Base-by-base conservation (phyloP, 2,329 filamentous ascomycete species). In the Chrysoporthe cubensis region DNA sequence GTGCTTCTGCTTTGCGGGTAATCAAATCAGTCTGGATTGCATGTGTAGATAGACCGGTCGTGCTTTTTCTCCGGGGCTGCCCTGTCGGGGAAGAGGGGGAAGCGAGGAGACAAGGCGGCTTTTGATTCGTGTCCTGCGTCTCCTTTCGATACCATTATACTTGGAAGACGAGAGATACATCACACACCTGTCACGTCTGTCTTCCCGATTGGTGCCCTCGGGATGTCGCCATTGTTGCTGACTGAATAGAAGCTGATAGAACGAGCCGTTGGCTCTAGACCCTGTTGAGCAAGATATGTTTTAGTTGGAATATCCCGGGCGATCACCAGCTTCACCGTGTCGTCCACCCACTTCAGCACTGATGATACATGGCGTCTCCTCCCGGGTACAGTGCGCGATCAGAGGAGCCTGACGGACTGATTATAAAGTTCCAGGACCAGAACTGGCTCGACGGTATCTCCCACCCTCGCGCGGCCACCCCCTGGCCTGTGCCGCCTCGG, bases 91-190 rank as follows among this genome's bases (percentile, higher is more conserved):
- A 42, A 14, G 26, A 18, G 32, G 37, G n/a, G 11, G 4, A 37
- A 40, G 42, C n/a, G 37, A 43, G 46, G 21, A 16, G 32, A 48
- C 26, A 16, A 37, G 57, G 14, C n/a, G 50, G 50, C 62, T 42
- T 58, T 42, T 66, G 43, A 58, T 52, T 57, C 46, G 32, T 63
- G 42, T 58, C 43, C 43, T 37, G 46, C 44, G 18, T 61, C 32
- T 44, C 52, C 61, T 64, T 66, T 78, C 76, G 76, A 80, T 80
- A 80, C 78, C 78, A 79, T 71, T 61, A 57, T 18, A 57, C 42
- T 40, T 40, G 54, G 44, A 40, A 59, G 62, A 64, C 21, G 16
- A 48, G 44, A 42, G 34, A 42, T 34, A 54, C 14, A 57, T 40
- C 11, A 54, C 26, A 54, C 26, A 26, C 21, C 14, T 54, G 21